These are phyloP conservation scores for Dichotomocladium elegans DNA, from an alignment of 371 early-diverging fungal genomes.

Conservation along the genomic window DNA sequence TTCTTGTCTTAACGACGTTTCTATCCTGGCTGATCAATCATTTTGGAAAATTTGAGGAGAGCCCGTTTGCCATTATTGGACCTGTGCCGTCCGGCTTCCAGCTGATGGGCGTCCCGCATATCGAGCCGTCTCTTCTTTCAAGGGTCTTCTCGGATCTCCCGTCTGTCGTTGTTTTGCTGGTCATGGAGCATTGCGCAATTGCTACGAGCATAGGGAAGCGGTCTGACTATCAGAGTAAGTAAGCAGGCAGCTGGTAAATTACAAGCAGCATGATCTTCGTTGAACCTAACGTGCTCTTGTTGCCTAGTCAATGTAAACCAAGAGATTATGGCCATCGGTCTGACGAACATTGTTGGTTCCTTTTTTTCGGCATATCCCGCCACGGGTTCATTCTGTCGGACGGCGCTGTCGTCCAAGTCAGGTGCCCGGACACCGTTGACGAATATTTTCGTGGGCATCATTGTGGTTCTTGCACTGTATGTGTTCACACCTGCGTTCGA, in stretches of 20 bases:
- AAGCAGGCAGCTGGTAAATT: constrained; percentile 20
- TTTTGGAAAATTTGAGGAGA: constrained; percentile 21
- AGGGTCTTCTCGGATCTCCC: constrained; percentile 51
- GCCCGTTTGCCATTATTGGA: constrained; percentile 62
- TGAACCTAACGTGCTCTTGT: neutral
- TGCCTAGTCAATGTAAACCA: constrained; percentile 63
- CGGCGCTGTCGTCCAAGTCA: constrained; percentile 71
- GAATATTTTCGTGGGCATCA: constrained; percentile 68
- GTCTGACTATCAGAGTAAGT: constrained; percentile 45
- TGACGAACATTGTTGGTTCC: constrained; percentile 71
- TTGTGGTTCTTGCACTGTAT: constrained; percentile 73
- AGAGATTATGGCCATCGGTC: constrained; percentile 80
- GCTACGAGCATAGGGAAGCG: constrained; percentile 73
- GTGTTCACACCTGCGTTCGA: constrained; percentile 78
- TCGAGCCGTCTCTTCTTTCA: constrained; percentile 37
- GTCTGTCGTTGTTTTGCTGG: constrained; percentile 66
- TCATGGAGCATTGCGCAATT: constrained; percentile 88
- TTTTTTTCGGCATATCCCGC: constrained; percentile 82
- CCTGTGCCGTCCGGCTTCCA: constrained; percentile 70
- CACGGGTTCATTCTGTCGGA: constrained; percentile 85
- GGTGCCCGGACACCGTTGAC: constrained; percentile 74
- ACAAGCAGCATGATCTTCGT: neutral
- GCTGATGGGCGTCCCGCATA: constrained; percentile 48
- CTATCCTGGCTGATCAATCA: constrained; percentile 65
- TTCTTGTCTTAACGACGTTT: constrained; percentile 73